Percentiles rank a stretch among this genome's conserved stretches.
phyloP scores from a whole-genome alignment of 257 asterid genomes.

The Vinca minor region DNA sequence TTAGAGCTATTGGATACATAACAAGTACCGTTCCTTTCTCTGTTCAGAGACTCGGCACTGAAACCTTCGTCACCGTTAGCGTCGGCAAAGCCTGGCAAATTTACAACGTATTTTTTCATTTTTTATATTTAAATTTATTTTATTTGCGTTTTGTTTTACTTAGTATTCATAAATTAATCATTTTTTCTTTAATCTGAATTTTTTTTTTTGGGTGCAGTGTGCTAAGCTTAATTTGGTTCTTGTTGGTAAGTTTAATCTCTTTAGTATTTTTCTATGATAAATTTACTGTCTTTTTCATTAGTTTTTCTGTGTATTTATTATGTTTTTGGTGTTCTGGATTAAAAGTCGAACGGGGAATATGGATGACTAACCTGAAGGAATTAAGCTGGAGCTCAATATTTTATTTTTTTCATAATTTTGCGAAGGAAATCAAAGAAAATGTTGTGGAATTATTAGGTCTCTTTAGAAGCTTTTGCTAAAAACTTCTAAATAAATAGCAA shows the following conservation, averaged over 20 bases:
- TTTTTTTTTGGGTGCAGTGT: slow-evolving; percentile 39
- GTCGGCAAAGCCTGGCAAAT: slow-evolving; percentile 85
- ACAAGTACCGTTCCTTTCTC: slow-evolving; percentile 72
- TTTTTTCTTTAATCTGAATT: background rate
- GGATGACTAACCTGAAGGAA: too few species aligned
- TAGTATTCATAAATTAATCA: background rate
- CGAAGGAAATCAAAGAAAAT: background rate
- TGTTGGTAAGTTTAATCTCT: slow-evolving; percentile 49
- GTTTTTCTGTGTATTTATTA: background rate
- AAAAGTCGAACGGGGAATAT: background rate
- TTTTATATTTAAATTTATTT: too few species aligned
- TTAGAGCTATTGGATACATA: slow-evolving; percentile 77
- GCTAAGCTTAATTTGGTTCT: slow-evolving; percentile 81
- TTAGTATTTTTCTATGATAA: slow-evolving; percentile 29
- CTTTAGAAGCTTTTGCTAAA: too few species aligned
- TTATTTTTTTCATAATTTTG: too few species aligned
- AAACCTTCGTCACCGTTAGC: slow-evolving; percentile 86
- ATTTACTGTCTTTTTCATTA: slow-evolving; percentile 6
- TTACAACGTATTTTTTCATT: slow-evolving; percentile 85
- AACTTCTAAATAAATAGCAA: too few species aligned
- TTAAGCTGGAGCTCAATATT: background rate
- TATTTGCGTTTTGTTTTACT: background rate
- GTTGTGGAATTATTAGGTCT: background rate
- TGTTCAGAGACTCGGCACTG: slow-evolving; percentile 79
- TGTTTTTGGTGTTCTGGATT: background rate